Evolutionary conservation across 1,284 basidiomycete genomes (phyloP), one percentile per base, ranked within the genome.

Genomic region (Puccinia horiana): DNA sequence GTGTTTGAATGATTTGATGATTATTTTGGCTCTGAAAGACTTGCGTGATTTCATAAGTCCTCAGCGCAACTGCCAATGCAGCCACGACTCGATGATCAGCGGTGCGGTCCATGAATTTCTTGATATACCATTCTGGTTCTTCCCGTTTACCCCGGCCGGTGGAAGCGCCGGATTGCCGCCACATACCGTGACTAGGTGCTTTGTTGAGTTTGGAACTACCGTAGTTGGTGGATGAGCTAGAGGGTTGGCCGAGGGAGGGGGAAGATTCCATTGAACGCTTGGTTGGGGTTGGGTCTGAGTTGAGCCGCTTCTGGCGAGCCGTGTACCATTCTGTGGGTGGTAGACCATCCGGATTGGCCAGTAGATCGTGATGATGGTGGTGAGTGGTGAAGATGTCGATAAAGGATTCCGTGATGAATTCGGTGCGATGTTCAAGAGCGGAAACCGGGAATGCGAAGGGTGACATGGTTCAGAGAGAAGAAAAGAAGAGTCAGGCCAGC

Each of bases 101-200:
- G 6, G 93, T 92, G 83, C 91, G 91, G 86, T 95, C 93, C 87
- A 96, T 89, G 86, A 97, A 95, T 87, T 92, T 94, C 87, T 92
- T 91, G 84, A 96, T 92, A 86, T 94, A 97, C 92, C 87, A 88
- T 83, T 88, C 87, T 23, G 88, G 87, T 29, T 83, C 84, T 69
- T 86, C 84, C 52, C 84, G 84, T 78, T 85, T 85, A n/a, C 83
- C 76, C 11, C 84, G 69, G 4, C 18, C 23, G 29, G 69, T 32
- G 29, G 49, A 63, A 5, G 63, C 20, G 1, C 65, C 77, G 18
- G 77, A 70, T n/a, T 80, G 77, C 20, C 69, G 29, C 78, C 67
- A 73, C 40, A 80, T 80, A 23, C 67, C 54, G 56, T 80, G 78
- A 4, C 67, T 54, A 35, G 67, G 35, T 37, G 67, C n/a, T 54